Conservation (phyloP, 2,329 filamentous ascomycete species). For the Diplodia mutila region DNA sequence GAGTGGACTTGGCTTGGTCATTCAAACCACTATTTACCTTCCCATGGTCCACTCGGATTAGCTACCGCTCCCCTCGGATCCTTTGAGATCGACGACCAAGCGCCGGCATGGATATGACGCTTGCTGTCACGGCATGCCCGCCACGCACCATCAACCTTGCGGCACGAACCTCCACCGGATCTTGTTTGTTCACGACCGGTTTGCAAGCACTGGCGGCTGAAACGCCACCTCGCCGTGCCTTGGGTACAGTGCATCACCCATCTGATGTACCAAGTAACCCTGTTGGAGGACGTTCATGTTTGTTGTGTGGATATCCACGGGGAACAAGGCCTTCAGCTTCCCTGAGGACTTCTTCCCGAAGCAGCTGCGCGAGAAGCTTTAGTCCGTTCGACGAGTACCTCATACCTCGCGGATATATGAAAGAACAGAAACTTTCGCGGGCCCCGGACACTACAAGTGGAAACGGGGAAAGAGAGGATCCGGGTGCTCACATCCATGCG, state of each 20-base stretch:
- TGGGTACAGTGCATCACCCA: neutral
- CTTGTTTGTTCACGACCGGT: neutral
- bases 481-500: neutral
- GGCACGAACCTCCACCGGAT: neutral
- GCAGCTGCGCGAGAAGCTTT: neutral
- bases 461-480: neutral
- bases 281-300: neutral
- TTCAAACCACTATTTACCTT: neutral
- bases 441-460: too few species aligned
- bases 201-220: neutral
- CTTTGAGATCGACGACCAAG: neutral
- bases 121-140: neutral
- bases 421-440: neutral
- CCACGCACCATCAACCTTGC: neutral
- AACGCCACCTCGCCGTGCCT: neutral
- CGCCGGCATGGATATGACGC: neutral
- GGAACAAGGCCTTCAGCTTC: neutral
- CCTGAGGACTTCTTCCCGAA: neutral
- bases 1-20: neutral
- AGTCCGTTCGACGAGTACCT: too few species aligned
- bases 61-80: neutral
- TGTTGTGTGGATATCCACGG: neutral
- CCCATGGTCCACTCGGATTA: neutral
- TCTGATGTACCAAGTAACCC: neutral
- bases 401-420: neutral